A percentile compares a stretch with the other conserved stretches of the same genome.
Evolutionary conservation across 148 eudicot genomes (phyloP).

Genomic region (Arbutus unedo): DNA sequence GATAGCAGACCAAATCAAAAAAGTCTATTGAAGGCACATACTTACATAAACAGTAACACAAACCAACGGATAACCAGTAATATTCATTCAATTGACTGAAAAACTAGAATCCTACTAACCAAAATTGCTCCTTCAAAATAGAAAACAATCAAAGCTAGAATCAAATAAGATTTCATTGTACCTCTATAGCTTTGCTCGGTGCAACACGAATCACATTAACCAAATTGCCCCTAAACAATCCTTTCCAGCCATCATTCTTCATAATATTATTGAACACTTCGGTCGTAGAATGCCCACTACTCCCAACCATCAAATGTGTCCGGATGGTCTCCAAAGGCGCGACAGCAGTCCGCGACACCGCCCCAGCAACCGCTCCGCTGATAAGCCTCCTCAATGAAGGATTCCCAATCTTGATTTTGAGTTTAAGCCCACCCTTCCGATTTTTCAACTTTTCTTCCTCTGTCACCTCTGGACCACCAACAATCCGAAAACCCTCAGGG

Average conservation of each 20-base stretch:
- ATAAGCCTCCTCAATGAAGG: slow-evolving; percentile 88
- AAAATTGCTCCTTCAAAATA: not conserved
- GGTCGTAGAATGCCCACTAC: slow-evolving; percentile 72
- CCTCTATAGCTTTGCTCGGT: slow-evolving; percentile 98
- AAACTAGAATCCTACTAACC: not conserved
- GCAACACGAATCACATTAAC: slow-evolving; percentile 94
- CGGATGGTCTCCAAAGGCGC: slow-evolving; percentile 98
- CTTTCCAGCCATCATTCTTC: slow-evolving; percentile 89
- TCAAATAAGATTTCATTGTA: slow-evolving; percentile 13
- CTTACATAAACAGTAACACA: not conserved
- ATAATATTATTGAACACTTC: slow-evolving; percentile 84
- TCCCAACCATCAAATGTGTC: slow-evolving; percentile 99
- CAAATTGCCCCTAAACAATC: slow-evolving; percentile 87
- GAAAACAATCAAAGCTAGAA: not conserved
- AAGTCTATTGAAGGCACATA: not conserved
- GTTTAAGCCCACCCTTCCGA: slow-evolving; percentile 46
- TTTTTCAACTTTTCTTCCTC: slow-evolving; percentile 29
- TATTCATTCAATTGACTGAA: not conserved
- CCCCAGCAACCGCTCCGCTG: slow-evolving; percentile 94
- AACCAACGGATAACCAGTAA: not conserved
- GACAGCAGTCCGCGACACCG: slow-evolving; percentile 85
- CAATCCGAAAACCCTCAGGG: slow-evolving; percentile 19
- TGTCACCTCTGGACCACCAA: slow-evolving; percentile 13
- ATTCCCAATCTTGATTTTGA: slow-evolving; percentile 76
- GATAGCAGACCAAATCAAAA: not conserved